Conservation (phyloP, 2,329 filamentous ascomycete species). For the Aspergillus quadricinctus region DNA sequence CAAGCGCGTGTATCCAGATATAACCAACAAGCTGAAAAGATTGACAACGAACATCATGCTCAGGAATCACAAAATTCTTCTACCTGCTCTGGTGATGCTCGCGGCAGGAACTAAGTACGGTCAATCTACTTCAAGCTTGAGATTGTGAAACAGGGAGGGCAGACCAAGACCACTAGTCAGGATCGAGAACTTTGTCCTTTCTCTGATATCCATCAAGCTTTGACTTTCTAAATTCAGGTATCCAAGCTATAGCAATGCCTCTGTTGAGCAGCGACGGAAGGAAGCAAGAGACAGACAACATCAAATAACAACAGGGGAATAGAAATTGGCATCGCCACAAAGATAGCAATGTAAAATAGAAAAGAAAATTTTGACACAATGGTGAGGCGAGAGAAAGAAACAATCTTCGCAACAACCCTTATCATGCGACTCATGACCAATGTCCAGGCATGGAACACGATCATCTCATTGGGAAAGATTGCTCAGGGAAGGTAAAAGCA, state of each 20-base stretch:
- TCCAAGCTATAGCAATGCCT: conserved; percentile 21
- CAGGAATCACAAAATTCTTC: too few species aligned
- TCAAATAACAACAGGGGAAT: conserved; percentile 3
- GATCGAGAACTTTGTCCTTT: background rate
- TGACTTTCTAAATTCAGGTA: conserved; percentile 5
- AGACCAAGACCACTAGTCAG: background rate
- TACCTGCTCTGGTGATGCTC: too few species aligned
- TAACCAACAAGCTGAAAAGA: too few species aligned
- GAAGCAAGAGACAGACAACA: conserved; percentile 1
- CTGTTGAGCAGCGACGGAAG: conserved; percentile 1
- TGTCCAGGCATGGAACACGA: conserved; percentile 9
- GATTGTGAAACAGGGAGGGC: background rate
- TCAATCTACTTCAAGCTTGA: too few species aligned
- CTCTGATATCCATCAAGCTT: background rate
- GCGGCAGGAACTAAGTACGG: too few species aligned
- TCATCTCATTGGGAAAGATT: conserved; percentile 8
- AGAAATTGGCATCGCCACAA: conserved; percentile 7
- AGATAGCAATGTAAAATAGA: conserved; percentile 13
- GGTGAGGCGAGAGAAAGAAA: conserved; percentile 13
- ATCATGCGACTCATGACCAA: conserved; percentile 26
- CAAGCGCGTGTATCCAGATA: too few species aligned
- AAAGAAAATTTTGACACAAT: conserved; percentile 5
- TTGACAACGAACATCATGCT: too few species aligned
- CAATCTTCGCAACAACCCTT: conserved; percentile 30
- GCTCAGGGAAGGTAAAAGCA: conserved; percentile 3